phyloP scores from a whole-genome alignment of 1,284 basidiomycete genomes.

The Ceratobasidium sp. region DNA sequence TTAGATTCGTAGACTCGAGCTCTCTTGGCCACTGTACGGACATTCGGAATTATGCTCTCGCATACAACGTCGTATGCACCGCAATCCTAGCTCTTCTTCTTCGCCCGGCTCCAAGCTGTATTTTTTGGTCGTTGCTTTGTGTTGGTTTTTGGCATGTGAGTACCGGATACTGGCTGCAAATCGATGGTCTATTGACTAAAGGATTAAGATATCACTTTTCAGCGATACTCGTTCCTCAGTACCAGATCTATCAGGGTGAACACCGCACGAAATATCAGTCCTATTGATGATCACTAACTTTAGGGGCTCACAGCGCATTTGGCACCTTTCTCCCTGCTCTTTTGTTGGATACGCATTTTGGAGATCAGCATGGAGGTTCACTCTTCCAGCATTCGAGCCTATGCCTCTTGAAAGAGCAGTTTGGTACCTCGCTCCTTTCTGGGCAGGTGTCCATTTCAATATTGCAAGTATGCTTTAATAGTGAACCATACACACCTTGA shows the following conservation, averaged over 20 bases:
- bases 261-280: background rate
- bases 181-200: background rate
- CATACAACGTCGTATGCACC: conserved; percentile 73
- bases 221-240: conserved; percentile 77
- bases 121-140: conserved; percentile 80
- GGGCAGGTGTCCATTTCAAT: conserved; percentile 61
- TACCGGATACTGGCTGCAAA: conserved; percentile 31
- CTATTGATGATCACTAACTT: background rate
- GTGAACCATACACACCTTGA: background rate
- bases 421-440: conserved; percentile 79
- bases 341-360: conserved; percentile 85
- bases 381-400: conserved; percentile 71
- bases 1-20: conserved; percentile 55
- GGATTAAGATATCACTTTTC: conserved; percentile 64
- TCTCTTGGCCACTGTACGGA: conserved; percentile 68
- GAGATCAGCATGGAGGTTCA: conserved; percentile 77
- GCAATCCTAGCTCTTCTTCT: conserved; percentile 74
- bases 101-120: conserved; percentile 72
- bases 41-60: conserved; percentile 69
- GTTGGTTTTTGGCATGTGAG: conserved; percentile 83
- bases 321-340: conserved; percentile 79
- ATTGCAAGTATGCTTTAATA: conserved; percentile 46
- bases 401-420: conserved; percentile 76
- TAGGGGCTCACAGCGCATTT: conserved; percentile 56
- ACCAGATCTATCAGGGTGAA: conserved; percentile 63